These are phyloP conservation scores for Musa schizocarpa DNA, from an alignment of 176 grass and related monocot species.

Conservation along the genomic window DNA sequence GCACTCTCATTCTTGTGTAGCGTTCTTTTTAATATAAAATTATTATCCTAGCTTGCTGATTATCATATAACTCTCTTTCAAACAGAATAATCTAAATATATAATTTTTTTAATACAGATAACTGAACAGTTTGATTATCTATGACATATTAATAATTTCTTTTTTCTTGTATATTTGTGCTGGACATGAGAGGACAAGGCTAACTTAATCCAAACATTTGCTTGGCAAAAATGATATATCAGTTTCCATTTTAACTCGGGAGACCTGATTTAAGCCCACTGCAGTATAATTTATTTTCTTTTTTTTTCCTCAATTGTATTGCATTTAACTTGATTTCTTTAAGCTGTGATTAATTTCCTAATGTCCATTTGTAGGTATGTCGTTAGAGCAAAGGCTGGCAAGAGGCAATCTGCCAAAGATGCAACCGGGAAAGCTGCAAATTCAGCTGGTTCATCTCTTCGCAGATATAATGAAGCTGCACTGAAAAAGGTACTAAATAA, in stretches of 20 bases:
- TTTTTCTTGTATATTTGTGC: too few relatives aligned
- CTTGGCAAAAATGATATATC: too few relatives aligned
- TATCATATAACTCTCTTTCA: too few relatives aligned
- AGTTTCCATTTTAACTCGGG: background rate
- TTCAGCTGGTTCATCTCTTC: constrained; percentile 84
- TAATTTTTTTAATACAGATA: too few relatives aligned
- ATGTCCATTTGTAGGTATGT: constrained; percentile 55
- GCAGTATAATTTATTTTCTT: background rate
- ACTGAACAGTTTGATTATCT: too few relatives aligned
- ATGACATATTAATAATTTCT: too few relatives aligned
- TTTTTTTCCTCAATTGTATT: background rate
- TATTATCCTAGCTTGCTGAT: too few relatives aligned
- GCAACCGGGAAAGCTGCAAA: constrained; percentile 81
- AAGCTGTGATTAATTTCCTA: background rate
- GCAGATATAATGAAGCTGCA: constrained; percentile 82
- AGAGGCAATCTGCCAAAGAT: constrained; percentile 92
- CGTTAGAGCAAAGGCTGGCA: constrained; percentile 93
- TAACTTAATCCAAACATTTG: too few relatives aligned
- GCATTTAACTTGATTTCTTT: background rate
- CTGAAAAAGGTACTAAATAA: constrained; percentile 54
- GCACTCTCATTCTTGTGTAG: background rate
- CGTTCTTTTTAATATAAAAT: background rate
- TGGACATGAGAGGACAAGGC: too few relatives aligned
- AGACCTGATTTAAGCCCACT: background rate
- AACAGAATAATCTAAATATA: too few relatives aligned